Percentiles rank a stretch among this genome's conserved stretches.
These are phyloP conservation scores for Thyridium curvatum DNA, from an alignment of 2,329 filamentous ascomycete genomes.

Conservation along the genomic window DNA sequence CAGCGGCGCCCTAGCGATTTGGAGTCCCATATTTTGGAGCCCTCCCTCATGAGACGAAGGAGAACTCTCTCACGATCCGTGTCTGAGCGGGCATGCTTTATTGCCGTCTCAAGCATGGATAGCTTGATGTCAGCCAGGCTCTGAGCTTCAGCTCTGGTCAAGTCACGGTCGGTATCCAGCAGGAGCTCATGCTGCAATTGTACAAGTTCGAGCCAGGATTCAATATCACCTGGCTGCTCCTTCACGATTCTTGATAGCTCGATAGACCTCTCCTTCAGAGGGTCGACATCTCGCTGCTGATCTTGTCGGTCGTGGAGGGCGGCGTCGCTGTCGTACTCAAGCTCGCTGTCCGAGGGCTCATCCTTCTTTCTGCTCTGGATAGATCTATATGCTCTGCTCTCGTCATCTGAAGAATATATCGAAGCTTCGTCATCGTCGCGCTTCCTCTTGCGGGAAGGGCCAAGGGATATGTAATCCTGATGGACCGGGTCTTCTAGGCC, in stretches of 20 bases:
- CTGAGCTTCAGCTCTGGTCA: constrained; percentile 55
- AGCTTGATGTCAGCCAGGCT: constrained; percentile 75
- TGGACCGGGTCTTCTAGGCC: constrained; percentile 4
- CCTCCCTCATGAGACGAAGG: constrained; percentile 66
- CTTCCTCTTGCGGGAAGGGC: constrained; percentile 34
- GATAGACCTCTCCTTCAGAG: constrained; percentile 48
- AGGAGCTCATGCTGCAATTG: constrained; percentile 69
- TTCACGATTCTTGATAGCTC: constrained; percentile 59
- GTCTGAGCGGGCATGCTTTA: constrained; percentile 45
- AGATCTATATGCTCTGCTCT: constrained; percentile 55
- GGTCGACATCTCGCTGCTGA: constrained; percentile 11
- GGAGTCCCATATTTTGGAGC: constrained; percentile 65
- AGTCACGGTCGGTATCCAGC: constrained; percentile 34
- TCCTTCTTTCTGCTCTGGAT: constrained; percentile 49
- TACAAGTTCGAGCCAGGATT: constrained; percentile 74
- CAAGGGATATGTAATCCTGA: constrained; percentile 44
- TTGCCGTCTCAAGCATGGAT: constrained; percentile 71
- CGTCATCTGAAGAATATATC: constrained; percentile 30
- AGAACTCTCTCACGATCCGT: constrained; percentile 54
- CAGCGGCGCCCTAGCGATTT: constrained; percentile 58
- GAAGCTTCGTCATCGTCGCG: constrained; percentile 22
- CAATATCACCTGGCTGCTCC: constrained; percentile 58
- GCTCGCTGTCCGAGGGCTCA: constrained; percentile 40
- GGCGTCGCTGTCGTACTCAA: constrained; percentile 40
- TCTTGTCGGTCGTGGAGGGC: constrained; percentile 8